These are phyloP conservation scores for Micractinium sp. DNA, from an alignment of 139 green algal species.

Conservation along the genomic window DNA sequence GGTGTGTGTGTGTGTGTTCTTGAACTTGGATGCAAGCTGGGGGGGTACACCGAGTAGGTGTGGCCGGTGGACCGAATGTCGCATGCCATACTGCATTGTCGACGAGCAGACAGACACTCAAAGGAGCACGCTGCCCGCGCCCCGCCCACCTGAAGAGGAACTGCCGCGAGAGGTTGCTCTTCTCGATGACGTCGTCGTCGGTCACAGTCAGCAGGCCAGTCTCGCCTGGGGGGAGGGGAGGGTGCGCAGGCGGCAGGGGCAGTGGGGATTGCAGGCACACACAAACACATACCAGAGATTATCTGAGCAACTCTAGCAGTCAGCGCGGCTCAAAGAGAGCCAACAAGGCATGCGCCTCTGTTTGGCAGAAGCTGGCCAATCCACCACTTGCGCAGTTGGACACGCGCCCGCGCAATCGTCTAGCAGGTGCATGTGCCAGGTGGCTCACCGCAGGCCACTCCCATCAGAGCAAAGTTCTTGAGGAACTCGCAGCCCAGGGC, in stretches of 20 bases:
- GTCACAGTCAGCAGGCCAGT: slow-evolving; percentile 85
- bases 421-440: too few relatives aligned
- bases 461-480: slow-evolving; percentile 99
- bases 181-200: slow-evolving; percentile 98
- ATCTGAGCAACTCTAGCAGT: too few relatives aligned
- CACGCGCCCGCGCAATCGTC: too few relatives aligned
- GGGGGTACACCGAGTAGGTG: too few relatives aligned
- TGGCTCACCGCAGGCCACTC: slow-evolving; percentile 59
- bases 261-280: background rate
- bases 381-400: background rate
- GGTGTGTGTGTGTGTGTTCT: background rate
- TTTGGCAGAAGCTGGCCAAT: too few relatives aligned
- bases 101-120: background rate
- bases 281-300: too few relatives aligned
- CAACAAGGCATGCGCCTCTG: too few relatives aligned
- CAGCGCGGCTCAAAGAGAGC: too few relatives aligned
- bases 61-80: background rate
- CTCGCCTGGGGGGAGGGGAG: background rate
- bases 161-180: slow-evolving; percentile 96
- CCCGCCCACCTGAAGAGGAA: slow-evolving; percentile 88
- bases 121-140: background rate
- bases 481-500: slow-evolving; percentile 98
- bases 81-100: too few relatives aligned
- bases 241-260: background rate
- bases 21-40: background rate